phyloP scores from a whole-genome alignment of 805 yeast genomes.

The Candida rishiriensis region DNA sequence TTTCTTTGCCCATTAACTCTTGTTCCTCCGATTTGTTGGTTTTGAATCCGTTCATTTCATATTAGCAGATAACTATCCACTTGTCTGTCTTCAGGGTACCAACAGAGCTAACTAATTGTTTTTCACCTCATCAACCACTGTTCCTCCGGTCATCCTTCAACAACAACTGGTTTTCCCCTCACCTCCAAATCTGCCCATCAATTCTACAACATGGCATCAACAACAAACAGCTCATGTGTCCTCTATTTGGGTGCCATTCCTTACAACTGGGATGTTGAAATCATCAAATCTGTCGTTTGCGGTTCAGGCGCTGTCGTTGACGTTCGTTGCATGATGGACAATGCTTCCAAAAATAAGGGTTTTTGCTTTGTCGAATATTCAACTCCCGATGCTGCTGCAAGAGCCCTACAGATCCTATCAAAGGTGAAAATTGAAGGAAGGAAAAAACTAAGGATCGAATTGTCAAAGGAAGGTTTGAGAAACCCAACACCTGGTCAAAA shows the following conservation, averaged over 20 bases:
- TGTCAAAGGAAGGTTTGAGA: slow-evolving; percentile 57
- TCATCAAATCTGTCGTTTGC: slow-evolving; percentile 58
- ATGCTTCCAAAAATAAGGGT: slow-evolving; percentile 59
- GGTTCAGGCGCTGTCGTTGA: slow-evolving; percentile 72
- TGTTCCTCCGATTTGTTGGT: too few species aligned
- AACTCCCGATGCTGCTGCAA: slow-evolving; percentile 47
- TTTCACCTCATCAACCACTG: not conserved
- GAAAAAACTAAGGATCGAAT: slow-evolving; percentile 50
- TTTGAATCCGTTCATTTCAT: too few species aligned
- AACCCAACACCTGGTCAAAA: slow-evolving; percentile 34
- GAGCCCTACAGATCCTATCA: slow-evolving; percentile 40
- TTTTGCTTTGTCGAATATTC: slow-evolving; percentile 60
- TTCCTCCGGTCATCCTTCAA: too few species aligned
- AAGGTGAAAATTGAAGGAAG: slow-evolving; percentile 42
- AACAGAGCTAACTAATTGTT: not conserved
- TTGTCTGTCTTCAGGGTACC: too few species aligned
- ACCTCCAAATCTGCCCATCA: not conserved
- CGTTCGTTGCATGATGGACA: slow-evolving; percentile 57
- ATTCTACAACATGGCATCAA: slow-evolving; percentile 6
- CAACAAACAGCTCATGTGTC: slow-evolving; percentile 37
- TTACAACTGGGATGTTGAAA: slow-evolving; percentile 64
- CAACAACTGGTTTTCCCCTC: not conserved
- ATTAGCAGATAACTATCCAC: too few species aligned
- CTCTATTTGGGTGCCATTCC: slow-evolving; percentile 63
- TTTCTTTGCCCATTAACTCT: not conserved